Evolutionary conservation across 2,329 filamentous ascomycete species (phyloP).

Genomic region (Didymella arachidicola): DNA sequence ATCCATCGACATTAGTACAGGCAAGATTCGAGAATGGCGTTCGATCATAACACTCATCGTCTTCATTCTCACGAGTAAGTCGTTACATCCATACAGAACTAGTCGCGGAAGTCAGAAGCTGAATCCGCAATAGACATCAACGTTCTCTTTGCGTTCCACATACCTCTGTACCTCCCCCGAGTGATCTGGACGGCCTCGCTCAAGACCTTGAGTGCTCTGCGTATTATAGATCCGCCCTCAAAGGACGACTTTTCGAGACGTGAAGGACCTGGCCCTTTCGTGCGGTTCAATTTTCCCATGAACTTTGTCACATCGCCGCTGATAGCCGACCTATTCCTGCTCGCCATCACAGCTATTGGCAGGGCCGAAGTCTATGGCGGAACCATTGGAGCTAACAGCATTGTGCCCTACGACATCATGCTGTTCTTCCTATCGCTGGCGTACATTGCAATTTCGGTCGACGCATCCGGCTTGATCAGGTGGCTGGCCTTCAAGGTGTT

Average conservation of each 20-base stretch:
- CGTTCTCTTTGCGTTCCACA: constrained; percentile 73
- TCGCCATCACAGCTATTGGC: constrained; percentile 74
- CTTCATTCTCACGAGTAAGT: constrained; percentile 75
- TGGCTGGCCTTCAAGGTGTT: constrained; percentile 75
- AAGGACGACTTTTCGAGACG: constrained; percentile 30
- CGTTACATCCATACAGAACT: background rate
- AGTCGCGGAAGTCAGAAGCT: background rate
- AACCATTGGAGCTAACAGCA: constrained; percentile 70
- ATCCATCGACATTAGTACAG: constrained; percentile 48
- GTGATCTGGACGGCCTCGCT: constrained; percentile 56
- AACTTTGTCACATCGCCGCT: constrained; percentile 76
- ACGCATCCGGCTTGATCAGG: constrained; percentile 75
- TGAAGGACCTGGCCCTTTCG: constrained; percentile 52
- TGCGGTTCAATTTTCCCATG: constrained; percentile 67
- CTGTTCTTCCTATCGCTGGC: constrained; percentile 76
- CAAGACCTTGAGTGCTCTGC: constrained; percentile 54
- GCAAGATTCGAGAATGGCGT: constrained; percentile 68
- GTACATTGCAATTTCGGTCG: constrained; percentile 80
- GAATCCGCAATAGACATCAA: constrained; percentile 62
- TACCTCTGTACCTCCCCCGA: constrained; percentile 68
- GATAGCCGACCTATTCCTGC: constrained; percentile 73
- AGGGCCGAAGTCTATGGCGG: constrained; percentile 72
- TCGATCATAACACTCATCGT: constrained; percentile 75
- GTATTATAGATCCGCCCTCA: constrained; percentile 60
- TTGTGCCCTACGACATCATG: constrained; percentile 76